Conservation (phyloP, 2,329 filamentous ascomycete species). For the Aspergillus persii region DNA sequence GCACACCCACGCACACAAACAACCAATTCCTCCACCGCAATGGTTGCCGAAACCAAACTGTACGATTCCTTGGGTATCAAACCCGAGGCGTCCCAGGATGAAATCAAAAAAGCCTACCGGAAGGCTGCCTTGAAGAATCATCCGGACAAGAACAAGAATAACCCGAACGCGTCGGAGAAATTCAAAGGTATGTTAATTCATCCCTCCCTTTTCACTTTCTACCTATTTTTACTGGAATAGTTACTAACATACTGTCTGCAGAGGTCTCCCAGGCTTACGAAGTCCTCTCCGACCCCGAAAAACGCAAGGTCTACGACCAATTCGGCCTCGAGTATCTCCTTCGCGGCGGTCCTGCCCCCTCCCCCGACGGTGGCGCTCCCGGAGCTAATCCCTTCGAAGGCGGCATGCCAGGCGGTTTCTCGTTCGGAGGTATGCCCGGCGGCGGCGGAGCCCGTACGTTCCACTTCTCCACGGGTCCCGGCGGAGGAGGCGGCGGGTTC, state of each 20-base stretch:
- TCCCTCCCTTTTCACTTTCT: constrained; percentile 2
- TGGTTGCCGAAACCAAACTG: constrained; percentile 94
- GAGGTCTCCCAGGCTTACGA: constrained; percentile 97
- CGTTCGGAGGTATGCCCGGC: constrained; percentile 51
- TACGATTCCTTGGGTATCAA: constrained; percentile 84
- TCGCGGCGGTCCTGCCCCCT: constrained; percentile 69
- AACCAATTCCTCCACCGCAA: constrained; percentile 43
- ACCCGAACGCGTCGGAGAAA: constrained; percentile 79
- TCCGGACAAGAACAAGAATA: constrained; percentile 97
- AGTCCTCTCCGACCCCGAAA: constrained; percentile 94
- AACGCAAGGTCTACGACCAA: constrained; percentile 91
- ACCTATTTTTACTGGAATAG: neutral
- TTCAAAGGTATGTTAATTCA: constrained; percentile 68
- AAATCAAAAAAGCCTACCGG: constrained; percentile 87
- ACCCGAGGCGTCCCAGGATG: constrained; percentile 79
- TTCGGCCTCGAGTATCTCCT: constrained; percentile 92
- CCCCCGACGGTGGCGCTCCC: constrained; percentile 57
- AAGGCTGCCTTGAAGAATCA: constrained; percentile 90
- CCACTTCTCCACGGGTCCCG: constrained; percentile 49
- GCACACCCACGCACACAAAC: constrained; percentile 25
- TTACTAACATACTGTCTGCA: constrained; percentile 22
- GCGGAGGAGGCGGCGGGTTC: constrained; percentile 65
- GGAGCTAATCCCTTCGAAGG: constrained; percentile 60
- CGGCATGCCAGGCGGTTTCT: constrained; percentile 55
- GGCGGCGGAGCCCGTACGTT: constrained; percentile 51